Base-by-base conservation (phyloP, 352 stramenopile genomes). In the Pythium aphanidermatum region DNA sequence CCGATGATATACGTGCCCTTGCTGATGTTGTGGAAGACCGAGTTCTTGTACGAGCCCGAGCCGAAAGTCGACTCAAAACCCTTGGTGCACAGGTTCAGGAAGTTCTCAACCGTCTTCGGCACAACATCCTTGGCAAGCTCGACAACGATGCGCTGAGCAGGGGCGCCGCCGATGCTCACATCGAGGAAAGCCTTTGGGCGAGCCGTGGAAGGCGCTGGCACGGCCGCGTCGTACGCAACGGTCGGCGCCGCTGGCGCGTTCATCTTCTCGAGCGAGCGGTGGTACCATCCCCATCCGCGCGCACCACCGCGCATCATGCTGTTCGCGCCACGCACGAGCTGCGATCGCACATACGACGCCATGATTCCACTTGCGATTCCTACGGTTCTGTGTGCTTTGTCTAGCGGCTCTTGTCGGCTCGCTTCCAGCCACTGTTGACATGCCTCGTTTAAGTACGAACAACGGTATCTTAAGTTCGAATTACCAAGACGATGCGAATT, bases 91-190 rank as follows among this genome's bases (percentile, higher is more conserved):
- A 93, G 71, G 39, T 79, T 79, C 9, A 73, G 46, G 52, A 93
- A 93, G 63, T 93, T 93, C 36, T 64, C 61, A 16, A 74, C 60
- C 16, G 81, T 93, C 48, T 74, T 62, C 4, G 81, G 81, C 36
- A 91, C 78, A 21, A 91, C 83, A 41, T 93, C 81, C 58, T 83
- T 81, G 37, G 81, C 78, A 44, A 93, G 61, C 62, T 93, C 81
- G 42, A 93, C 63, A 24, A 89, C 75, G 40, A 93, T 71, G 32
- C 80, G 80, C 55, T 88, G 76, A 4, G 75, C 53, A 39, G 83
- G 74, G 42, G 76, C 74, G 28, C 77, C 78, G 48, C 78, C 81
- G 30, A 93, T 91, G 54, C 78, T 88, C 53, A 93, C 74, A 57
- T 90, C 75, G 41, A 93, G 48, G 65, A 81, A 91, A 20, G 77